phyloP scores from a whole-genome alignment of 148 eudicot genomes.

The Amaranthus hypochondriacus region DNA sequence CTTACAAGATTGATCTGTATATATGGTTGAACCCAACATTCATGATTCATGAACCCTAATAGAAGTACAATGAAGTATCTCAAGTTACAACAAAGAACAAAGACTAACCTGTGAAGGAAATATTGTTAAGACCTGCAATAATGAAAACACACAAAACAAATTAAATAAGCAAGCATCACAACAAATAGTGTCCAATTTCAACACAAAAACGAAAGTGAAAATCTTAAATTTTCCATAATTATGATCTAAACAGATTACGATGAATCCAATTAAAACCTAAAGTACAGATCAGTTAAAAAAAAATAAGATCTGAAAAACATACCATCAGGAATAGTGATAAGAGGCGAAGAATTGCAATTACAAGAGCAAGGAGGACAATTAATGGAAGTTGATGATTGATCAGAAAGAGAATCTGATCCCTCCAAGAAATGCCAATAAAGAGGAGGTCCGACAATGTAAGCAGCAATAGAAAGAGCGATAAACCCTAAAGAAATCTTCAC shows the following conservation, averaged over 20 bases:
- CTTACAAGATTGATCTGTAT: too few species aligned
- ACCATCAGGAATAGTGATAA: constrained; percentile 16
- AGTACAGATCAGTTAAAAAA: too few species aligned
- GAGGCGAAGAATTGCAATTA: constrained; percentile 16
- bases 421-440: constrained; percentile 48
- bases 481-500: constrained; percentile 30
- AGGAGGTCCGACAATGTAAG: constrained; percentile 46
- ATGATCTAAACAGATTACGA: background rate
- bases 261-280: too few species aligned
- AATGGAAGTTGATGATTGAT: background rate
- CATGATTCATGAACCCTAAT: too few species aligned
- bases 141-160: constrained; percentile 6
- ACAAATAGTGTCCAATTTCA: background rate
- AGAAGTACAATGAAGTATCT: background rate
- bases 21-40: too few species aligned
- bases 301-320: constrained; percentile 5
- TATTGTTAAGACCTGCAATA: constrained; percentile 38
- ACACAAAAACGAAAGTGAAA: background rate
- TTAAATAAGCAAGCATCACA: background rate
- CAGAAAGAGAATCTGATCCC: constrained; percentile 22
- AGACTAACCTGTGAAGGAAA: constrained; percentile 39
- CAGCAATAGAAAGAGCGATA: constrained; percentile 36
- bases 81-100: background rate
- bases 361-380: constrained; percentile 16
- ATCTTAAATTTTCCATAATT: background rate